Base-by-base conservation (phyloP, 352 stramenopile genomes). In the Phytopythium oedochilum region DNA sequence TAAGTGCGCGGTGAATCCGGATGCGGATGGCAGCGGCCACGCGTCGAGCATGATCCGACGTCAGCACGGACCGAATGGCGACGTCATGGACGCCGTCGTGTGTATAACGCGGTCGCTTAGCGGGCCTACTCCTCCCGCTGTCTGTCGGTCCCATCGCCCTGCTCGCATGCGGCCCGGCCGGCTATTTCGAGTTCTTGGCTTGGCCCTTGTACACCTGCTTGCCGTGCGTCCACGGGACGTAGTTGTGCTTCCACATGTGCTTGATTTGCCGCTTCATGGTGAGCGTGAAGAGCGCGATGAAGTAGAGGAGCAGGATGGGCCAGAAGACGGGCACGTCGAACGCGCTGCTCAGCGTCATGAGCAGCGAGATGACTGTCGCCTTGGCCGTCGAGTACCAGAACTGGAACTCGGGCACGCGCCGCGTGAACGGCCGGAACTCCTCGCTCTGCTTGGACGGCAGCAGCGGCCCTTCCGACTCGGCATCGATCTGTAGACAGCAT, bases 181-280 rank as follows among this genome's bases (percentile, higher is more conserved):
- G 86, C 79, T 89, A 89, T 76, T 89, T 90, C 38, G 73, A 68
- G 59, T 81, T 83, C 71, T 90, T 90, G 60, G 68, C 79, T 46
- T 75, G 77, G 66, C 80, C 77, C 71, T 97, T 98, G 80, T 98
- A 98, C 53, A 97, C 97, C 61, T 94, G 80, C 72, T 98, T 99
- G 59, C 96, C 96, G 64, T 94, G 96, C 66, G 75, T 95, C 79
- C 97, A 98, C 22, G 96, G 96, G 9, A 99, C 95, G 72, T 99
- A 99, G 69, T 98, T 98, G 83, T 99, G 94, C 78, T 99, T 99
- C 84, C 98, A 98, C 97, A 99, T 99, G 78, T 99, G 97, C 71
- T 97, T 94, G 75, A 99, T 98, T 84, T 99, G 96, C 67, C 95
- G 88, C 81, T 99, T 99, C 96, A 99, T 99, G 20, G 97, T 99